These are phyloP conservation scores for Crithidia fasciculata DNA, from an alignment of 208 protist species.

Conservation along the genomic window DNA sequence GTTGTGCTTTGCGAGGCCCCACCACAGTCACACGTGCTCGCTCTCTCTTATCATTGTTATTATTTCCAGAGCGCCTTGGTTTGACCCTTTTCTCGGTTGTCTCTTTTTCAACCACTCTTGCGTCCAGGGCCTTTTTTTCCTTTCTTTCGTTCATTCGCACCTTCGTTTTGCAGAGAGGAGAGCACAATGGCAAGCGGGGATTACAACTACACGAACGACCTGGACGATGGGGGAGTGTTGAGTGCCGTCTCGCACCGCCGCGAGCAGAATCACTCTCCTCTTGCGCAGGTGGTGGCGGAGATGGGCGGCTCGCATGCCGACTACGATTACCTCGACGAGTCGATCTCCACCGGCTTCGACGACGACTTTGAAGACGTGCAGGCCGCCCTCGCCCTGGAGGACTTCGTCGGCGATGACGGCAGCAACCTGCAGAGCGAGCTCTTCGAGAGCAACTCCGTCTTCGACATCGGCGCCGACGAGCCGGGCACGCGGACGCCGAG, in stretches of 20 bases:
- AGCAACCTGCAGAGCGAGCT: conserved; percentile 18
- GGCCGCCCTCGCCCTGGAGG: conserved; percentile 25
- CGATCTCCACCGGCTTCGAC: conserved; percentile 13
- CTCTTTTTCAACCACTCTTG: background rate
- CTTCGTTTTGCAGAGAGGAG: background rate
- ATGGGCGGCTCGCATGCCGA: conserved; percentile 13
- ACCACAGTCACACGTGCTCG: background rate
- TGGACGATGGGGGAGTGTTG: conserved; percentile 16
- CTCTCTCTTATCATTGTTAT: background rate
- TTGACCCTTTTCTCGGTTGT: background rate
- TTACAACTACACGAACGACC: conserved; percentile 38
- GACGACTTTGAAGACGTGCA: conserved; percentile 10
- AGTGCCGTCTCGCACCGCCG: background rate
- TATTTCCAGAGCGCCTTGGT: background rate
- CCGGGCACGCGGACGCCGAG: conserved; percentile 18
- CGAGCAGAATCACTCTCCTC: conserved; percentile 25
- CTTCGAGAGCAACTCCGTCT: conserved; percentile 33
- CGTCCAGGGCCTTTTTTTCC: no score
- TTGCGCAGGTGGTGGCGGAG: conserved; percentile 7
- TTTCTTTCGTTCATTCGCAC: no score
- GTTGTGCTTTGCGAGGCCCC: no score
- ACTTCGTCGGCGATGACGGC: conserved; percentile 25
- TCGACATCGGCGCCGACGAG: conserved; percentile 29
- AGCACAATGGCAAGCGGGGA: conserved; percentile 22
- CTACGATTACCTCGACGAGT: conserved; percentile 34